Conservation (phyloP, 176 grass and related monocot species). For the Triticum urartu region DNA sequence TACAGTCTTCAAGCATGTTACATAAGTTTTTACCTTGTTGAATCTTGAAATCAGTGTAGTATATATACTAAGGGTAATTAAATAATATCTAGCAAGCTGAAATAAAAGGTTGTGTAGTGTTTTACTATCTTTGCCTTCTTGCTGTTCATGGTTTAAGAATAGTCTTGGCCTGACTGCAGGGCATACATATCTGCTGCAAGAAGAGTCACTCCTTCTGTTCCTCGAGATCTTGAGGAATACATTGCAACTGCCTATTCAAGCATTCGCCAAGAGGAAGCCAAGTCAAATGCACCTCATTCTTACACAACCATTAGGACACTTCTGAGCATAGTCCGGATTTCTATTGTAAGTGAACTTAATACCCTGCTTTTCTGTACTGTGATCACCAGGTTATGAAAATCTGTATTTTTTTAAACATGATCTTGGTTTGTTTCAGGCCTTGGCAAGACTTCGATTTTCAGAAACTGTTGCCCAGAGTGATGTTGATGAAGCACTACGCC, state of each 20-base stretch:
- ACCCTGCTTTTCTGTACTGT: background rate
- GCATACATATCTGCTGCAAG: slow-evolving; percentile 98
- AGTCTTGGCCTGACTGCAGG: slow-evolving; percentile 48
- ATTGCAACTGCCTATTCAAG: slow-evolving; percentile 96
- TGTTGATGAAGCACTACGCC: slow-evolving; percentile 81
- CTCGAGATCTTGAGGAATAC: slow-evolving; percentile 91
- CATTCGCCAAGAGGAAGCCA: slow-evolving; percentile 99
- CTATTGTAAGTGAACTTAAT: slow-evolving; percentile 74
- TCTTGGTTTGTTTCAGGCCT: slow-evolving; percentile 48
- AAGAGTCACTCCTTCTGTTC: slow-evolving; percentile 79
- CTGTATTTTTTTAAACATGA: background rate
- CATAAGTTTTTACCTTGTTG: background rate
- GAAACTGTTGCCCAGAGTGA: slow-evolving; percentile 89
- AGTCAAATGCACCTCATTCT: slow-evolving; percentile 96
- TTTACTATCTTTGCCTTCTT: background rate
- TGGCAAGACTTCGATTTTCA: slow-evolving; percentile 96
- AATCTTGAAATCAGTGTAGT: background rate
- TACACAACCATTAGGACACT: slow-evolving; percentile 97
- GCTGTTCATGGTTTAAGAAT: slow-evolving; percentile 16
- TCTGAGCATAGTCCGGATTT: slow-evolving; percentile 95
- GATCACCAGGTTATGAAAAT: background rate
- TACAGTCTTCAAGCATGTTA: background rate
- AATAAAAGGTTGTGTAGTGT: background rate
- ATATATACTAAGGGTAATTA: background rate
- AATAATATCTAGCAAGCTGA: background rate